A percentile compares a stretch with the other conserved stretches of the same genome.
Conservation (phyloP, 139 green algal genomes). For the Nannochloris sp. region DNA sequence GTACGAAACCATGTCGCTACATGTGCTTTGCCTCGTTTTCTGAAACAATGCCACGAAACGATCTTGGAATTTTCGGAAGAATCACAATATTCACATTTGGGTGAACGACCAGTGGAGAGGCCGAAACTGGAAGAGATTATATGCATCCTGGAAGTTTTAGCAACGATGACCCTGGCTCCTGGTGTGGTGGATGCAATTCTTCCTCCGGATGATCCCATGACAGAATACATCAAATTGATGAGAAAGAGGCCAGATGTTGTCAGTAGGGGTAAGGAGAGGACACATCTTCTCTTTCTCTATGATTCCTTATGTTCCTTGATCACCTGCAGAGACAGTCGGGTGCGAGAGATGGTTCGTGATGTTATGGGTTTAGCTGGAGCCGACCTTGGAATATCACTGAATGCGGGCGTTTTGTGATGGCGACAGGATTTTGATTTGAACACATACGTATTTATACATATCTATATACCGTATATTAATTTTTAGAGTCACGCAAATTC, state of each 20-base stretch:
- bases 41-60: conserved; percentile 47
- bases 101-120: background rate
- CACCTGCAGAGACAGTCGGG: conserved; percentile 28
- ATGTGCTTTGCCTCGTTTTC: conserved; percentile 58
- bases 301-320: conserved; percentile 29
- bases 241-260: conserved; percentile 5
- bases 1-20: conserved; percentile 41
- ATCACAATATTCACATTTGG: conserved; percentile 4
- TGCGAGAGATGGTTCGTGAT: conserved; percentile 31
- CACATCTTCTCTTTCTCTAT: conserved; percentile 53
- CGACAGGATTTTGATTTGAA: background rate
- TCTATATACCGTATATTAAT: background rate
- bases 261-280: conserved; percentile 22
- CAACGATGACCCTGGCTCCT: conserved; percentile 31
- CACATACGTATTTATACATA: background rate
- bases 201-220: background rate
- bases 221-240: conserved; percentile 10
- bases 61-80: conserved; percentile 20
- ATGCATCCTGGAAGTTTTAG: conserved; percentile 43
- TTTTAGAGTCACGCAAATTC: background rate
- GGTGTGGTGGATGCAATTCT: conserved; percentile 32
- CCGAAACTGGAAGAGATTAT: conserved; percentile 31
- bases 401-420: conserved; percentile 1
- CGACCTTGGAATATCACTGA: conserved; percentile 33
- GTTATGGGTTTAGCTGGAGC: conserved; percentile 37